Conservation (phyloP, 2,329 filamentous ascomycete genomes). For the Scytalidium lignicola region DNA sequence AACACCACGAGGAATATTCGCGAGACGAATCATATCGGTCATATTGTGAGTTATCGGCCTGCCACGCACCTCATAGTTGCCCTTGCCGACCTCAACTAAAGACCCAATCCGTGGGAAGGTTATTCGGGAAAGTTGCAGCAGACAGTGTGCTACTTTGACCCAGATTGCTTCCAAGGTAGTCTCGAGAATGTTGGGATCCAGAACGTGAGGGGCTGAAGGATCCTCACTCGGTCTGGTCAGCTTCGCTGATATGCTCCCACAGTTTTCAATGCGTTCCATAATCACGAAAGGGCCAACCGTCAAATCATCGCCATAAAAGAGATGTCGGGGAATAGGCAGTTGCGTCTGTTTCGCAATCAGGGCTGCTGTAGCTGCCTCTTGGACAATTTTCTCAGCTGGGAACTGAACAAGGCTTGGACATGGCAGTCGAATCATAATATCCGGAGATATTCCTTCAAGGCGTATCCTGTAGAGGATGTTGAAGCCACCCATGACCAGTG, state of each 20-base stretch:
- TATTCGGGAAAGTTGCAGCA: slow-evolving; percentile 10
- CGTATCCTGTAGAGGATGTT: slow-evolving; percentile 15
- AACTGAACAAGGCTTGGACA: slow-evolving; percentile 9
- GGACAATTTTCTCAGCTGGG: slow-evolving; percentile 7
- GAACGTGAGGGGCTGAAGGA: slow-evolving; percentile 23
- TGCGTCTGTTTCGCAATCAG: slow-evolving; percentile 4
- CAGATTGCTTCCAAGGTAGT: slow-evolving; percentile 8
- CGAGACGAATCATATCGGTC: slow-evolving; percentile 14
- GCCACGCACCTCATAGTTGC: slow-evolving; percentile 5
- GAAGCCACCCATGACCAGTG: slow-evolving; percentile 16
- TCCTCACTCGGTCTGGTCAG: slow-evolving; percentile 10
- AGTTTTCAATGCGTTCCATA: slow-evolving; percentile 8
- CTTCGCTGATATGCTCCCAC: slow-evolving; percentile 5
- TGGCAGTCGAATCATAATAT: slow-evolving; percentile 9
- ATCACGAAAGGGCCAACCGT: slow-evolving; percentile 12
- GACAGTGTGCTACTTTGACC: slow-evolving; percentile 8
- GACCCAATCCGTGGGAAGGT: slow-evolving; percentile 14
- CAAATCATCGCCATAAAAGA: background rate
- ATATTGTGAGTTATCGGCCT: slow-evolving; percentile 13
- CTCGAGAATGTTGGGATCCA: slow-evolving; percentile 21
- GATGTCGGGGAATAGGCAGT: slow-evolving; percentile 1
- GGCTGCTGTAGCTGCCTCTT: slow-evolving; percentile 5
- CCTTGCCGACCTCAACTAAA: slow-evolving; percentile 3
- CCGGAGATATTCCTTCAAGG: slow-evolving; percentile 9
- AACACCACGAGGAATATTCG: slow-evolving; percentile 10